Evolutionary conservation across 164 flowering plant species (phyloP).

Genomic region (Vitis cinerea): DNA sequence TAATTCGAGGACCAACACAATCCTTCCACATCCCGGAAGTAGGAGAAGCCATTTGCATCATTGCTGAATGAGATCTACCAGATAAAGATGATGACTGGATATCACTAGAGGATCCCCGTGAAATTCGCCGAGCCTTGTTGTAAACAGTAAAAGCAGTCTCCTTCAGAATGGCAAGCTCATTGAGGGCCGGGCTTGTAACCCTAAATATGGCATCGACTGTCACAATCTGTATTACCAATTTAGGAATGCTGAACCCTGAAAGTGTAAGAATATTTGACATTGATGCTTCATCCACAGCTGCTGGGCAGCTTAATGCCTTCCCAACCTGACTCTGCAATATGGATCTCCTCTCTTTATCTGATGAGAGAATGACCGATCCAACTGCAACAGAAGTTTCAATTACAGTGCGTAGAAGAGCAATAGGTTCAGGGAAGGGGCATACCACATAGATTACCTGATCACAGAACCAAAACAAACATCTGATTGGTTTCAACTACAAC

Average conservation of each 20-base stretch:
- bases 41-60: slow-evolving; percentile 66
- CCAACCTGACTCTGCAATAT: slow-evolving; percentile 65
- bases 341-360: slow-evolving; percentile 76
- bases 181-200: slow-evolving; percentile 69
- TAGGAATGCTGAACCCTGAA: slow-evolving; percentile 83
- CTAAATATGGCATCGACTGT: slow-evolving; percentile 84
- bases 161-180: slow-evolving; percentile 79
- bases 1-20: slow-evolving; percentile 59
- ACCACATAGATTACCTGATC: slow-evolving; percentile 88
- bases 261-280: slow-evolving; percentile 62
- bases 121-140: slow-evolving; percentile 86
- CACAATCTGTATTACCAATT: slow-evolving; percentile 85
- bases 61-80: slow-evolving; percentile 55
- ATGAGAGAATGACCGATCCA: slow-evolving; percentile 60
- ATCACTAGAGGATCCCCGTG: slow-evolving; percentile 59
- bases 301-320: slow-evolving; percentile 70
- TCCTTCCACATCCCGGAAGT: slow-evolving; percentile 90
- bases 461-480: not conserved
- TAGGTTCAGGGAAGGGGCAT: slow-evolving; percentile 93
- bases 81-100: slow-evolving; percentile 50
- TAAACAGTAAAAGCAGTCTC: slow-evolving; percentile 94
- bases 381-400: slow-evolving; percentile 76
- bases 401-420: slow-evolving; percentile 76
- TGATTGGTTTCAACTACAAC: too few species aligned
- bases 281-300: slow-evolving; percentile 82